Conservation (phyloP, 2,329 filamentous ascomycete species). For the Penicillium polonicum region DNA sequence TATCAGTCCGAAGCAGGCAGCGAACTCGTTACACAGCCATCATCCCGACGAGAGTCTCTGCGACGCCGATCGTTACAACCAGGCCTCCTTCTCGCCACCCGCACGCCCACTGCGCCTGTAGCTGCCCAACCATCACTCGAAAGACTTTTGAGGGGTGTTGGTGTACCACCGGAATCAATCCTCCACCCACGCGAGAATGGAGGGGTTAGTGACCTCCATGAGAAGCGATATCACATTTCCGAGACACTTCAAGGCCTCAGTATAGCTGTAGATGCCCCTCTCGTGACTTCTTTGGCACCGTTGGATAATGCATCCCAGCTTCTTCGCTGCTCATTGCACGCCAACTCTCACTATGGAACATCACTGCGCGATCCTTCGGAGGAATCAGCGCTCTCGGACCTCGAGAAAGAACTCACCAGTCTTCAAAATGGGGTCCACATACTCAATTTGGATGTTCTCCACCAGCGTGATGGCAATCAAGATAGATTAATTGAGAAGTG, state of each 20-base stretch:
- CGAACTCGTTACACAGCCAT: constrained; percentile 21
- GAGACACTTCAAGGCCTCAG: constrained; percentile 30
- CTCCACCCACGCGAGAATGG: constrained; percentile 23
- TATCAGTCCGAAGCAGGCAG: constrained; percentile 34
- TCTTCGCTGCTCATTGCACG: constrained; percentile 32
- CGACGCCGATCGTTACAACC: constrained; percentile 29
- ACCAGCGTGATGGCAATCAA: constrained; percentile 31
- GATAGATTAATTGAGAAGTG: constrained; percentile 38
- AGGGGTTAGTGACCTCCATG: constrained; percentile 24
- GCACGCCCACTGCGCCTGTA: constrained; percentile 12
- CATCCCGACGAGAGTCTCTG: constrained; percentile 29
- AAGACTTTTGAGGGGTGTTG: constrained; percentile 35
- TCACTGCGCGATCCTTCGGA: constrained; percentile 32
- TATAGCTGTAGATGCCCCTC: constrained; percentile 31
- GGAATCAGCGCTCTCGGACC: constrained; percentile 26
- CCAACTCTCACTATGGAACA: constrained; percentile 29
- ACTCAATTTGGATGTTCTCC: constrained; percentile 35
- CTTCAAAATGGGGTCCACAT: constrained; percentile 36
- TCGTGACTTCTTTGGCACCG: constrained; percentile 30
- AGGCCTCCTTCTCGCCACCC: constrained; percentile 15
- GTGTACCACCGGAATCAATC: constrained; percentile 31
- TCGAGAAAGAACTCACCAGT: constrained; percentile 32
- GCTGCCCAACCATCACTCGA: constrained; percentile 30
- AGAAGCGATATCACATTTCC: constrained; percentile 32
- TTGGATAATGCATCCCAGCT: constrained; percentile 36